Conservation (phyloP, 176 grass and related monocot species). For the Eleusine indica region DNA sequence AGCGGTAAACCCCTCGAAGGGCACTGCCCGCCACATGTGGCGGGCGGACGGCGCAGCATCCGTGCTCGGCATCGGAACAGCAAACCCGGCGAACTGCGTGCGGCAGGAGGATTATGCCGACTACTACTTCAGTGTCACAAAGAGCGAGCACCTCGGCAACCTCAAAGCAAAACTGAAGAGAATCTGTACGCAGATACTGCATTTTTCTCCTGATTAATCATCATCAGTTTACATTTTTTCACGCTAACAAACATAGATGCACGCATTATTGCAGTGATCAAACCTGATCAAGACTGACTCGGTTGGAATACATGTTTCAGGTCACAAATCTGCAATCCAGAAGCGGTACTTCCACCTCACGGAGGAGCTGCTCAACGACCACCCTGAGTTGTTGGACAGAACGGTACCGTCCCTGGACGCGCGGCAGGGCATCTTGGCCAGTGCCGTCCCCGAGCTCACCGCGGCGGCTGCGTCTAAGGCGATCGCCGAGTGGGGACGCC, state of each 20-base stretch:
- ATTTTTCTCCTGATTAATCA: no score
- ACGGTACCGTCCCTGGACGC: conserved; percentile 43
- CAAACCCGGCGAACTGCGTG: no score
- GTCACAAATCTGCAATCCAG: conserved; percentile 20
- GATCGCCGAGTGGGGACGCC: conserved; percentile 64
- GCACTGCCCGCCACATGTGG: no score
- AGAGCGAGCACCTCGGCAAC: conserved; percentile 54
- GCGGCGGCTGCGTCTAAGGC: conserved; percentile 46
- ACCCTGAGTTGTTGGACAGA: conserved; percentile 31
- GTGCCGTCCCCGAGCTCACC: conserved; percentile 47
- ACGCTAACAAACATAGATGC: no score
- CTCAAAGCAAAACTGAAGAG: conserved; percentile 64
- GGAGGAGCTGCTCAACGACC: not conserved
- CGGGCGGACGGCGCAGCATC: no score
- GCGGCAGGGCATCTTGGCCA: conserved; percentile 23
- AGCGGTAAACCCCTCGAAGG: no score
- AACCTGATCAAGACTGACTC: no score
- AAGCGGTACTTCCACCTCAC: not conserved
- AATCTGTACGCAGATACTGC: conserved; percentile 44
- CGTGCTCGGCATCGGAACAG: no score
- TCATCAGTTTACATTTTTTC: not conserved
- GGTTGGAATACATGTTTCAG: no score
- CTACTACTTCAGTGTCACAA: not conserved
- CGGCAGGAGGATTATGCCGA: no score
- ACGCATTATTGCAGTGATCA: no score